Evolutionary conservation across 352 stramenopile species (phyloP).

Genomic region (Globisporangium orthogonon): DNA sequence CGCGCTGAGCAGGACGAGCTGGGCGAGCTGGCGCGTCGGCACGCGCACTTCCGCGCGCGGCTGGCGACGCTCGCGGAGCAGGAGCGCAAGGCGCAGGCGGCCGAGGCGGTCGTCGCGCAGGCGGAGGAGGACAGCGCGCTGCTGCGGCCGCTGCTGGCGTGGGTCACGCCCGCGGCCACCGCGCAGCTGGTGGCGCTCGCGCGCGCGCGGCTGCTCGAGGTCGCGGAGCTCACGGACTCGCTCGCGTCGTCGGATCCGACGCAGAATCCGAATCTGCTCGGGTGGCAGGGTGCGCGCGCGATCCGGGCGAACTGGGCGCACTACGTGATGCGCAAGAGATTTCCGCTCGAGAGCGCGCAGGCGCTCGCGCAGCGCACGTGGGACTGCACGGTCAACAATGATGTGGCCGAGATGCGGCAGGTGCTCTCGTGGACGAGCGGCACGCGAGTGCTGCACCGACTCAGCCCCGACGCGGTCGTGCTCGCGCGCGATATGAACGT

Average conservation of each 20-base stretch:
- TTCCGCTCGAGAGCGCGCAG: constrained; percentile 20
- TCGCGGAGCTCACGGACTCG: constrained; percentile 16
- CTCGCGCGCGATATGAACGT: constrained; percentile 22
- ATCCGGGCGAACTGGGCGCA: constrained; percentile 33
- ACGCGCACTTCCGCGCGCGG: constrained; percentile 18
- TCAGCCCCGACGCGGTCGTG: constrained; percentile 19
- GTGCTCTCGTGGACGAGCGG: constrained; percentile 27
- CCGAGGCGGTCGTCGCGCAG: constrained; percentile 3
- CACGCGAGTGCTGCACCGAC: constrained; percentile 30
- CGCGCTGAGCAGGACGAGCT: constrained; percentile 16
- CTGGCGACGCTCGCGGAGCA: constrained; percentile 4
- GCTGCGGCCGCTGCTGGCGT: constrained; percentile 12
- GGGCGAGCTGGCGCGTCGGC: constrained; percentile 10
- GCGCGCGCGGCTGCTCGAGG: constrained; percentile 19
- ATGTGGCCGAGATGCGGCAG: constrained; percentile 16
- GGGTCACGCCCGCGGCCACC: constrained; percentile 8
- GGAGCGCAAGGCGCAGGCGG: constrained; percentile 11
- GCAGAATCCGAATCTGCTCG: constrained; percentile 32
- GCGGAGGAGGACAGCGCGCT: constrained; percentile 7
- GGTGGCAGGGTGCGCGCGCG: constrained; percentile 33
- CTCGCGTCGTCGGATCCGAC: constrained; percentile 3
- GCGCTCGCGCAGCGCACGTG: constrained; percentile 28
- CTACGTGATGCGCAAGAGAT: constrained; percentile 43
- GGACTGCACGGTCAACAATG: constrained; percentile 21
- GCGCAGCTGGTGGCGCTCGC: constrained; percentile 16